Base-by-base conservation (phyloP, 75 land plant species). In the Selaginella moellendorffii region DNA sequence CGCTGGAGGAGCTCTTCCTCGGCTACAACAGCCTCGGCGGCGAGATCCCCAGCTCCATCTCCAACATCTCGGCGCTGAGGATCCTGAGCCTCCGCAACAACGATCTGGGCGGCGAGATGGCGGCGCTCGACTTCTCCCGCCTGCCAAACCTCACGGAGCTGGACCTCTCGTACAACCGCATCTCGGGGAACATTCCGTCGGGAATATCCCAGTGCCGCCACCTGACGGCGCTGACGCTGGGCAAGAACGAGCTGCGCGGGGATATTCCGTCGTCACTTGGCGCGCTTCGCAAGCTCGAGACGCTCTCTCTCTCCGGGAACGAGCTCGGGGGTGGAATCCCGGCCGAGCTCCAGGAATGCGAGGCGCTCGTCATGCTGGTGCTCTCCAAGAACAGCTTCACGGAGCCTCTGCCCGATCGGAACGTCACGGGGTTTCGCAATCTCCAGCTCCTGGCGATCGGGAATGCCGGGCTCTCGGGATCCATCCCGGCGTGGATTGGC, bases 401-500 rank as follows among this genome's bases (percentile, higher is more conserved):
- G 12, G 87, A 85, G 0, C 61, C 60, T 1, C 75, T 85, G 1
- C 87, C 87, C 31, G 62, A 70, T 1, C 1, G 19, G 0, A 62
- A 63, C 24, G 51, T 76, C 26, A 29, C 18, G 17, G 87, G 81
- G 2, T 84, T 80, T 31, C 29, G 63, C 27, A 71, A 62, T 21
- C 52, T 84, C 2, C 52, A 59, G 72, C 2, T 81, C 42, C 54
- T 84, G 0, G 76, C 68, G 18, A 21, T 84, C 25, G 78, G 72
- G 12, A 81, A 78, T 28, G 75, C 78, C 62, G 65, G 30, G n/a
- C 75, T 84, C 0, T 54, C 18, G 0, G 87, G 87, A n/a, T 31
- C 29, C 26, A 65, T 84, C 8, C 87, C 87, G 20, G n/a, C 21
- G 31, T 84, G 87, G 87, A 36, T 87, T 28, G 26, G 42, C 26